Base-by-base conservation (phyloP, 2,329 filamentous ascomycete genomes). In the Incumbomyces delicatus region DNA sequence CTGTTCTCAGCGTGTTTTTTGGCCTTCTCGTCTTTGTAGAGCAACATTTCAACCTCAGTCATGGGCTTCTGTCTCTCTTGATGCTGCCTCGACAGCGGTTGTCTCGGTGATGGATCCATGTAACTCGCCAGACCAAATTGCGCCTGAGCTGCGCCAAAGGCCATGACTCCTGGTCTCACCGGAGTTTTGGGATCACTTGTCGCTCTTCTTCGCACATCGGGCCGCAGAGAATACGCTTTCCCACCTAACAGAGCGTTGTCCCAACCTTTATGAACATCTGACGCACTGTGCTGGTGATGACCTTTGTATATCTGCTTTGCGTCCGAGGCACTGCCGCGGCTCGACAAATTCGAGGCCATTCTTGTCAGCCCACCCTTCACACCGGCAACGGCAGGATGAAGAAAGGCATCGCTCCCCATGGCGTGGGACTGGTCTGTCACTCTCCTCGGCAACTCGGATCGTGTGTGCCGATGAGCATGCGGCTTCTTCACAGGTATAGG, bases 1-100 rank as follows among this genome's bases (percentile, higher is more conserved):
- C 35, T 35, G 18, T 35, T 2, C 13, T 44, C 41, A 3, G 41
- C 41, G 3, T 44, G 31, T 36, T 29, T 10, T 18, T 14, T 20
- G 10, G 41, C 41, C 16, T 44, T 44, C 20, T 44, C 41, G 22
- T 31, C 41, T 27, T 44, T 44, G 41, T 35, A 44, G 41, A 44
- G 32, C 16, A 44, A 17, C 10, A 36, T 13, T 27, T 44, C 41
- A 3, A 44, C 33, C 20, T 44, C 41, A 22, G 22, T 44, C 41
- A 44, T 44, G 2, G 41, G 41, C 32, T 35, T 20, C 27, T 33
- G 40, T 5, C 7, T 31, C 32, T 35, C 41, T 20, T 43, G 41
- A 6, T 35, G 6, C 11, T 20, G 39, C 18, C 8, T 17, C 11
- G 14, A 16, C 31, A 12, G 22, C 22, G 22, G 22, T 8, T 4